A percentile compares a stretch with the other conserved stretches of the same genome.
phyloP scores from a whole-genome alignment of 2,329 filamentous ascomycete genomes.

The Colletotrichum phormii region DNA sequence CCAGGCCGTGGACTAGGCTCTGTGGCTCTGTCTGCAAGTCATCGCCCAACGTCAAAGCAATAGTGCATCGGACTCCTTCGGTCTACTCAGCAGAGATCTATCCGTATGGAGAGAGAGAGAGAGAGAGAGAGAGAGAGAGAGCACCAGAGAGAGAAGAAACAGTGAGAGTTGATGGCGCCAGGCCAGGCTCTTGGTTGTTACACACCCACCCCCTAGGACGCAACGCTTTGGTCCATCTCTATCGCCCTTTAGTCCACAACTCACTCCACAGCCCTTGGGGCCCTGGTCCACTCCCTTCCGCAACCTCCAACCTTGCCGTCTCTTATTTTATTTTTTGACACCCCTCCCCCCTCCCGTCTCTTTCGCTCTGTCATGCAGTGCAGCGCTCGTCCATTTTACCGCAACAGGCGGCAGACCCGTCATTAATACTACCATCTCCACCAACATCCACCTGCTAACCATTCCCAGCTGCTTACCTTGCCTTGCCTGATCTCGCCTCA shows the following conservation, averaged over 20 bases:
- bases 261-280: conserved; percentile 3
- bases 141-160: not conserved
- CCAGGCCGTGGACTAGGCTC: not conserved
- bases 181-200: conserved; percentile 13
- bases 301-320: conserved; percentile 36
- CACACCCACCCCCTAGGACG: conserved; percentile 24
- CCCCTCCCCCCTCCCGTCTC: conserved; percentile 19
- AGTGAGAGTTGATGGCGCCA: not conserved
- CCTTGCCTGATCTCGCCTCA: conserved; percentile 30
- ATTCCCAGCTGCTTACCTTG: conserved; percentile 33
- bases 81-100: not conserved
- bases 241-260: conserved; percentile 1
- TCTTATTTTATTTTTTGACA: conserved; percentile 27
- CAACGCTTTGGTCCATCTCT: conserved; percentile 16
- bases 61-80: not conserved
- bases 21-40: not conserved
- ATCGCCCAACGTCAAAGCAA: conserved; percentile 6
- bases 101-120: too few species aligned
- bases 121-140: too few species aligned
- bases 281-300: conserved; percentile 33
- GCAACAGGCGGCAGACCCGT: conserved; percentile 45
- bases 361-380: conserved; percentile 33
- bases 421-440: conserved; percentile 39
- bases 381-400: conserved; percentile 47
- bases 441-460: conserved; percentile 39